Percentiles rank a stretch among this genome's conserved stretches.
phyloP scores from a whole-genome alignment of 352 stramenopile species.

The Pilasporangium apinafurcum region DNA sequence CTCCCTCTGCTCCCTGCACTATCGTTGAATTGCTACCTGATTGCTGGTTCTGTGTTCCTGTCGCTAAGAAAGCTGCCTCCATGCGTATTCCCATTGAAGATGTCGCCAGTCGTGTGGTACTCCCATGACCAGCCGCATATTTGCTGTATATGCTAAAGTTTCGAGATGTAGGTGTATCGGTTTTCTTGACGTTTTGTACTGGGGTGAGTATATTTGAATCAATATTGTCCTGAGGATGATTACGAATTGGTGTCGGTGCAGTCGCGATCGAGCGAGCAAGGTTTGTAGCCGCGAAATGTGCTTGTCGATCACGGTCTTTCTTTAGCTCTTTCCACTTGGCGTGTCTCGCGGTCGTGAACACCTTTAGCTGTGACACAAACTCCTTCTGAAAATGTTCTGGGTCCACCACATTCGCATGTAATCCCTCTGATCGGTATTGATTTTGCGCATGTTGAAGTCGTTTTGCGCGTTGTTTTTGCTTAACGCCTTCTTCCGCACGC shows the following conservation, averaged over 20 bases:
- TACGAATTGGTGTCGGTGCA: constrained; percentile 5
- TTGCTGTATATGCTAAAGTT: constrained; percentile 35
- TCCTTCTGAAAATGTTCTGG: constrained; percentile 50
- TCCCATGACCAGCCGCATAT: constrained; percentile 14
- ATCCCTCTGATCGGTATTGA: constrained; percentile 34
- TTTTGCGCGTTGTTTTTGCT: constrained; percentile 18
- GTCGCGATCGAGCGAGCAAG: constrained; percentile 33
- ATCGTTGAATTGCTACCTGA: neutral
- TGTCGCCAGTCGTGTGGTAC: constrained; percentile 15
- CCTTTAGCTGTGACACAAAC: constrained; percentile 51
- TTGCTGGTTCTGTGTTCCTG: constrained; percentile 9
- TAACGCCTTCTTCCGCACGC: constrained; percentile 25
- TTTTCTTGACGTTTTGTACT: neutral
- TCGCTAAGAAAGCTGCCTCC: constrained; percentile 23
- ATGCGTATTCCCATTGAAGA: constrained; percentile 25
- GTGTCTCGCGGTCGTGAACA: constrained; percentile 27
- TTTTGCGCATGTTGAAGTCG: constrained; percentile 32
- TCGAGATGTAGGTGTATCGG: constrained; percentile 7
- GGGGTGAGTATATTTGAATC: neutral
- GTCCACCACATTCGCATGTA: constrained; percentile 24
- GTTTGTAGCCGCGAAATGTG: constrained; percentile 23
- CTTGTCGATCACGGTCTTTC: constrained; percentile 32
- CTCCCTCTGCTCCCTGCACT: neutral
- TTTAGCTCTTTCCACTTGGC: constrained; percentile 50
- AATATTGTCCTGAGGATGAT: neutral